Evolutionary conservation across 768 basidiomycete species (phyloP).

Genomic region (Russula earlei): DNA sequence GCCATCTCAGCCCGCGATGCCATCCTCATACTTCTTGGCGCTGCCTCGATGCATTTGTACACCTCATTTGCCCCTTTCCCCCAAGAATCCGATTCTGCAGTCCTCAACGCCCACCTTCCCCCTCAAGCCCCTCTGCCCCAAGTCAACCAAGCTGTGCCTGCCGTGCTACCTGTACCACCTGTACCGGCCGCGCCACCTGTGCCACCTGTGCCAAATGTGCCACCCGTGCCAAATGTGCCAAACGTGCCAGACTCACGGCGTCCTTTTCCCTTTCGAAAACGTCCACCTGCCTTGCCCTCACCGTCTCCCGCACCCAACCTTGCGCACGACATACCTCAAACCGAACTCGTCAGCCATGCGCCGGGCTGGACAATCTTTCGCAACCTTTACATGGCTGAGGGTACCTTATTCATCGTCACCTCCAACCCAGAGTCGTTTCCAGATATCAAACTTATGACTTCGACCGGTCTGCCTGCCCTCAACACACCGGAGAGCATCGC

Average conservation of each 20-base stretch:
- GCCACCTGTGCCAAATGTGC: too few relatives aligned
- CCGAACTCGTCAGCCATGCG: constrained; percentile 52
- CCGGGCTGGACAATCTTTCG: constrained; percentile 82
- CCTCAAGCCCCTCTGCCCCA: constrained; percentile 2
- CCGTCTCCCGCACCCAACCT: not conserved
- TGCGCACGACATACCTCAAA: constrained; percentile 34
- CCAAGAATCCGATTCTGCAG: not conserved
- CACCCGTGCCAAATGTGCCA: too few relatives aligned
- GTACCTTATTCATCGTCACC: constrained; percentile 65
- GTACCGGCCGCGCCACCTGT: too few relatives aligned
- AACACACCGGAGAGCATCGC: constrained; percentile 57
- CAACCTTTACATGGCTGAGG: constrained; percentile 78
- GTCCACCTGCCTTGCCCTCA: not conserved
- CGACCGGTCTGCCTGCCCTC: constrained; percentile 49
- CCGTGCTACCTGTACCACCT: too few relatives aligned
- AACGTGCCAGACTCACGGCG: not conserved
- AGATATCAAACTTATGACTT: constrained; percentile 47
- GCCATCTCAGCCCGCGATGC: constrained; percentile 46
- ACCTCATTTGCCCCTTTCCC: constrained; percentile 28
- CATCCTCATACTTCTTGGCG: constrained; percentile 49
- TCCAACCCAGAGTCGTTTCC: constrained; percentile 38
- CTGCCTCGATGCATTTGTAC: constrained; percentile 46
- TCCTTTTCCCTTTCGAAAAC: not conserved
- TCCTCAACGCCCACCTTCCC: constrained; percentile 21
- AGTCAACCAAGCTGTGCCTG: not conserved